Evolutionary conservation across 805 yeast species (phyloP).

Genomic region (Candida nitratophila): DNA sequence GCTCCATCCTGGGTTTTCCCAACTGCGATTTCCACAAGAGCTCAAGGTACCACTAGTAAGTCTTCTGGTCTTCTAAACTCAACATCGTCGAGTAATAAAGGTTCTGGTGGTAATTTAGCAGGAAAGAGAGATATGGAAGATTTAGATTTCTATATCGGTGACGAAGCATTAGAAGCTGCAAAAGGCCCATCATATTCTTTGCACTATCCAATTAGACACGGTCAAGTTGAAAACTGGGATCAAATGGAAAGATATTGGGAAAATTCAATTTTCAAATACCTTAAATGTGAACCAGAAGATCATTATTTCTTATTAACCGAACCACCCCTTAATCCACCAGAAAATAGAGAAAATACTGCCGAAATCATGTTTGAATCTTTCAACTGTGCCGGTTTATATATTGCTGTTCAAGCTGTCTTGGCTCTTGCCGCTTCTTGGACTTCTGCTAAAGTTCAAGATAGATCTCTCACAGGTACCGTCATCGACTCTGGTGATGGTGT

Average conservation of each 20-base stretch:
- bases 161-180: slow-evolving; percentile 90
- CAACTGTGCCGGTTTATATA: slow-evolving; percentile 97
- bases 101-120: slow-evolving; percentile 33
- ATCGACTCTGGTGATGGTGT: slow-evolving; percentile 99
- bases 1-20: slow-evolving; percentile 96
- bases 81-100: slow-evolving; percentile 10
- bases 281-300: slow-evolving; percentile 98
- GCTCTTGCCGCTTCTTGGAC: slow-evolving; percentile 99
- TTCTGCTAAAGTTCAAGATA: slow-evolving; percentile 86
- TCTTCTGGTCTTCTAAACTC: slow-evolving; percentile 37
- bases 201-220: slow-evolving; percentile 91
- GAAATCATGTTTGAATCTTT: slow-evolving; percentile 98
- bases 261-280: slow-evolving; percentile 89
- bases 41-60: slow-evolving; percentile 31
- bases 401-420: slow-evolving; percentile 97
- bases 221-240: slow-evolving; percentile 99
- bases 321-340: slow-evolving; percentile 99
- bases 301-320: slow-evolving; percentile 93
- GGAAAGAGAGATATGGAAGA: slow-evolving; percentile 89
- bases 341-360: slow-evolving; percentile 96
- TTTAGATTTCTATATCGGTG: slow-evolving; percentile 90
- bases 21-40: slow-evolving; percentile 86
- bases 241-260: slow-evolving; percentile 99
- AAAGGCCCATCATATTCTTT: slow-evolving; percentile 83
- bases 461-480: slow-evolving; percentile 96